Evolutionary conservation across 1,284 basidiomycete species (phyloP).

Genomic region (Papiliotrema terrestris): DNA sequence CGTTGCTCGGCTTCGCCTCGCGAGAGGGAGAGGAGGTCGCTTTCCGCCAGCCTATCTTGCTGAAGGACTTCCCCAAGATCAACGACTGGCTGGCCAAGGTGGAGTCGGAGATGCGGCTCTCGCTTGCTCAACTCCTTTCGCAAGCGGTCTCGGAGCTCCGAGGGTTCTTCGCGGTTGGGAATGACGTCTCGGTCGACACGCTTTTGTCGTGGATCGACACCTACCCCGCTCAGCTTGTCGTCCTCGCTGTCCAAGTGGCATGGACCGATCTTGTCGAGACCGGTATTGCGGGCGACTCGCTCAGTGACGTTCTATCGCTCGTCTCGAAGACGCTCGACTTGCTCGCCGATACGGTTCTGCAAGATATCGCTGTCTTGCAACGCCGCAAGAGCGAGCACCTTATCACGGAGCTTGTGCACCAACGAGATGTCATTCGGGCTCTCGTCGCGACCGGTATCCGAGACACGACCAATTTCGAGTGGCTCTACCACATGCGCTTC

Average conservation of each 20-base stretch:
- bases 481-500: slow-evolving; percentile 99
- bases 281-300: slow-evolving; percentile 59
- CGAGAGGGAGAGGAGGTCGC: slow-evolving; percentile 89
- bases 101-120: slow-evolving; percentile 91
- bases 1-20: slow-evolving; percentile 74
- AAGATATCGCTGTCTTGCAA: slow-evolving; percentile 80
- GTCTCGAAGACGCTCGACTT: slow-evolving; percentile 82
- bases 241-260: slow-evolving; percentile 86
- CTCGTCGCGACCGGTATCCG: slow-evolving; percentile 67
- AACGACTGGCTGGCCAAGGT: slow-evolving; percentile 96
- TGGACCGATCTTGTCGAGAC: slow-evolving; percentile 87
- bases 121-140: slow-evolving; percentile 60
- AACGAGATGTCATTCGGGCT: slow-evolving; percentile 85
- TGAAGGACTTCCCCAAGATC: slow-evolving; percentile 94
- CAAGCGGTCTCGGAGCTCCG: slow-evolving; percentile 55
- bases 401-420: slow-evolving; percentile 97
- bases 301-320: slow-evolving; percentile 65
- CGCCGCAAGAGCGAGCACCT: slow-evolving; percentile 97
- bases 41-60: slow-evolving; percentile 76
- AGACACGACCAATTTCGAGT: slow-evolving; percentile 74
- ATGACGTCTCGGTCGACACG: slow-evolving; percentile 55
- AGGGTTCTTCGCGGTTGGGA: slow-evolving; percentile 61
- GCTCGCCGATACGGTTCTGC: slow-evolving; percentile 90
- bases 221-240: slow-evolving; percentile 93
- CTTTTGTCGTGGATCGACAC: slow-evolving; percentile 88